Percentiles rank a stretch among this genome's conserved stretches.
phyloP scores from a whole-genome alignment of 2,329 filamentous ascomycete species.

The Claviceps digitariae region DNA sequence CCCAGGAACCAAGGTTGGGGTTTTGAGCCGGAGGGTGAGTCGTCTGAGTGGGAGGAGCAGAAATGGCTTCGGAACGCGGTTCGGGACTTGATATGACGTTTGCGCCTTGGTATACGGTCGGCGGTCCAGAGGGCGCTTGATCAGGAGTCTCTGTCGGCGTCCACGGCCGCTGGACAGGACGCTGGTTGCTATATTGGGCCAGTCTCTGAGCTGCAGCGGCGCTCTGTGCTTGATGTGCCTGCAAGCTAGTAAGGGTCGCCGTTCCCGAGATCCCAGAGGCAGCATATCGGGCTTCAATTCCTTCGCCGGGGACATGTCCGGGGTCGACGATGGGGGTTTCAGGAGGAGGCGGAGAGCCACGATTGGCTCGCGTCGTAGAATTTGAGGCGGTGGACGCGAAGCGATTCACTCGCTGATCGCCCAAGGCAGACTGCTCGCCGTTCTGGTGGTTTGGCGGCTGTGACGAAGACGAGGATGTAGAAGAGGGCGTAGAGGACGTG shows the following conservation, averaged over 20 bases:
- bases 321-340: slow-evolving; percentile 77
- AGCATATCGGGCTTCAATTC: slow-evolving; percentile 84
- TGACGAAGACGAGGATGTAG: neutral
- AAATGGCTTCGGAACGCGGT: slow-evolving; percentile 25
- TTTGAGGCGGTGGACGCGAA: slow-evolving; percentile 77
- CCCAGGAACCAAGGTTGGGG: neutral
- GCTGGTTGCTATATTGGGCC: slow-evolving; percentile 54
- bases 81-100: slow-evolving; percentile 49
- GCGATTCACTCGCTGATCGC: slow-evolving; percentile 41
- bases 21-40: slow-evolving; percentile 2
- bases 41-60: slow-evolving; percentile 27
- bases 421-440: slow-evolving; percentile 17
- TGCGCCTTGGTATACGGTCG: slow-evolving; percentile 80
- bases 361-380: slow-evolving; percentile 80
- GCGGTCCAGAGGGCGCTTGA: slow-evolving; percentile 74
- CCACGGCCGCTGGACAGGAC: slow-evolving; percentile 54
- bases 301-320: slow-evolving; percentile 55
- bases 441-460: slow-evolving; percentile 7
- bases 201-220: slow-evolving; percentile 69
- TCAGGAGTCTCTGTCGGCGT: slow-evolving; percentile 87
- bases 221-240: slow-evolving; percentile 47
- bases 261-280: slow-evolving; percentile 82
- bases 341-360: slow-evolving; percentile 87
- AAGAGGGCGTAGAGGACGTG: slow-evolving; percentile 8
- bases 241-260: slow-evolving; percentile 64